Evolutionary conservation across 1,139 yeast genomes (phyloP), one percentile per base, ranked within the genome.

Genomic region (Scheffersomyces cryptocercus): DNA sequence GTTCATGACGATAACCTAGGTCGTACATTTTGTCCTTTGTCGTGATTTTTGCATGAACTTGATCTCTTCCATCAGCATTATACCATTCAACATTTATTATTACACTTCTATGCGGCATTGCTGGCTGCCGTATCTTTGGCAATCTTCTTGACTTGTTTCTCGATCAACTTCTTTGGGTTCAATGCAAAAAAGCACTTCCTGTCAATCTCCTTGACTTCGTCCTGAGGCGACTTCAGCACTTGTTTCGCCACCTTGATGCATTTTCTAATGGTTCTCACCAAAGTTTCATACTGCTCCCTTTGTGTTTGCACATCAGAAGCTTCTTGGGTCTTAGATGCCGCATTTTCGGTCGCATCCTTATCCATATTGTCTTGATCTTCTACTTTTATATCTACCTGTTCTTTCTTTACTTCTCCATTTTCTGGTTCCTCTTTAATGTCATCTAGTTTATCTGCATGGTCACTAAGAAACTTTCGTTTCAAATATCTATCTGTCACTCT

Each of bases 401-500:
- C 52, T 33, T 43, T 44, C 36, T 61, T 52, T 39, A 15, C 36
- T 12, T 28, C 29, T 9, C 36, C 35, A 16, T 39, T 46, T 6
- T 43, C 37, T 32, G 45, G 43, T 12, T 44, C 50, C n/a, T 44
- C 46, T 34, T 51, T 43, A 5, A 54, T 54, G 3, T 49, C 36
- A 3, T 48, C 55, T 12, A 51, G 33, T 13, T 50, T 47, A 41
- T 49, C 56, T 40, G 53, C 49, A n/a, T 39, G 40, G 13, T 45
- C 52, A 20, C 42, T 44, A 58, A 68, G 55, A 74, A 82, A 72
- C 61, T 86, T 86, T 54, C 73, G 68, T 44, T 76, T 76, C 50
- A 91, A 65, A 62, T 93, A 93, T 51, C 79, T 71, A 45, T 78
- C 80, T 1, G 87, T 79, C 28, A 87, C 64, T n/a, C 76, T 78